Conservation (phyloP, 2,329 filamentous ascomycete genomes). For the Ophiocordyceps sinensis region DNA sequence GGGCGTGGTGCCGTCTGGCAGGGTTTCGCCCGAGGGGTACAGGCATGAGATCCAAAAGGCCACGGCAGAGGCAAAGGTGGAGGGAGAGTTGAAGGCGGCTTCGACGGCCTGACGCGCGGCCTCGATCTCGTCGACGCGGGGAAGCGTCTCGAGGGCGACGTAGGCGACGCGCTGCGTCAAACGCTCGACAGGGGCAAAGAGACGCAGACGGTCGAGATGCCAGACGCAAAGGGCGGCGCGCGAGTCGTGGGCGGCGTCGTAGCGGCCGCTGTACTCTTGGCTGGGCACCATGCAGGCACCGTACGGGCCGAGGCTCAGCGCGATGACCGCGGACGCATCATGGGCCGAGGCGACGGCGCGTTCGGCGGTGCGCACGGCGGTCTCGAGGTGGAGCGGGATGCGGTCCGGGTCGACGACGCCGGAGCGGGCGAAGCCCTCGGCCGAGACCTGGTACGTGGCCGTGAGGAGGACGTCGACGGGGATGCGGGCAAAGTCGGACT, state of each 20-base stretch:
- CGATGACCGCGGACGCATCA: constrained; percentile 19
- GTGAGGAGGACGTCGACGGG: constrained; percentile 51
- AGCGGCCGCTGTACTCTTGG: constrained; percentile 49
- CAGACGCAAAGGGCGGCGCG: constrained; percentile 33
- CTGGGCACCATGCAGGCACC: constrained; percentile 52
- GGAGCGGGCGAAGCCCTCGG: constrained; percentile 39
- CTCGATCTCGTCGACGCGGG: constrained; percentile 44
- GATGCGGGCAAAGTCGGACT: constrained; percentile 36
- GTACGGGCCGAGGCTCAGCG: constrained; percentile 50
- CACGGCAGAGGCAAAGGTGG: constrained; percentile 9
- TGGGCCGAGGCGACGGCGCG: constrained; percentile 14
- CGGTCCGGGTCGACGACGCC: constrained; percentile 25
- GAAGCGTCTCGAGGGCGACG: constrained; percentile 53
- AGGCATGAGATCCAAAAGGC: constrained; percentile 50
- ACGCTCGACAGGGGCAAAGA: constrained; percentile 20
- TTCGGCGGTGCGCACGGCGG: constrained; percentile 28
- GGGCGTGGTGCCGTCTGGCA: constrained; percentile 41
- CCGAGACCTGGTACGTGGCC: constrained; percentile 52
- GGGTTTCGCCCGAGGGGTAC: constrained; percentile 33
- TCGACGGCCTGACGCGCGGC: constrained; percentile 34
- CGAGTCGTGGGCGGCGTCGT: constrained; percentile 29
- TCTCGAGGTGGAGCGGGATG: constrained; percentile 24
- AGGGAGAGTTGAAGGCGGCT: constrained; percentile 4
- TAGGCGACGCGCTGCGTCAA: constrained; percentile 31
- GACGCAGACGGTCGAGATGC: constrained; percentile 24